A percentile compares a stretch with the other conserved stretches of the same genome.
Conservation (phyloP, 1,139 yeast species). For the Hyphopichia fennica region DNA sequence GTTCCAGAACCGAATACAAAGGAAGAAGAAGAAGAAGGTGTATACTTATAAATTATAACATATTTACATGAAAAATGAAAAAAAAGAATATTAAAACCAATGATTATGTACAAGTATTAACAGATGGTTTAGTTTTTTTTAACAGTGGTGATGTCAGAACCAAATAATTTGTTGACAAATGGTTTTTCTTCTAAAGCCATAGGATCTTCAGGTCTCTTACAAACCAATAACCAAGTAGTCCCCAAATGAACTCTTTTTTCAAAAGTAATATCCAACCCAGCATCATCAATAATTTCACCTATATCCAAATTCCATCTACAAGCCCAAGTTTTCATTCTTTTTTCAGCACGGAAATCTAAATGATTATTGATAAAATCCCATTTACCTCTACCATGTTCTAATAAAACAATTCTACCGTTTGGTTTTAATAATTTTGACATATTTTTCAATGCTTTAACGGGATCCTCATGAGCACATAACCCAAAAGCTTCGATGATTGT, state of each 20-base stretch:
- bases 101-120: background rate
- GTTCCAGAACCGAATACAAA: conserved; percentile 4
- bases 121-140: conserved; percentile 17
- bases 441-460: conserved; percentile 75
- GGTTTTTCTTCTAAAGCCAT: conserved; percentile 43
- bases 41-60: conserved; percentile 10
- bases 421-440: conserved; percentile 76
- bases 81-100: too few relatives aligned
- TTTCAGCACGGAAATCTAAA: conserved; percentile 79
- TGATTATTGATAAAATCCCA: conserved; percentile 77
- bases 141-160: conserved; percentile 32
- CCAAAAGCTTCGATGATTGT: conserved; percentile 95
- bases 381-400: conserved; percentile 91
- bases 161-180: conserved; percentile 43
- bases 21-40: conserved; percentile 10
- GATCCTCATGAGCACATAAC: conserved; percentile 92
- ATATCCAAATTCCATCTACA: conserved; percentile 97
- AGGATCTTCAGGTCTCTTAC: conserved; percentile 70
- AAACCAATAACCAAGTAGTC: conserved; percentile 85
- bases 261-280: conserved; percentile 80
- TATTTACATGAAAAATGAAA: conserved; percentile 13
- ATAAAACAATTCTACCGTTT: conserved; percentile 82
- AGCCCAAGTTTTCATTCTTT: conserved; percentile 90
- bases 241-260: conserved; percentile 86
- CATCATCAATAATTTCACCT: conserved; percentile 76